Base-by-base conservation (phyloP, 1,284 basidiomycete genomes). In the Sphaerobolus stellatus region DNA sequence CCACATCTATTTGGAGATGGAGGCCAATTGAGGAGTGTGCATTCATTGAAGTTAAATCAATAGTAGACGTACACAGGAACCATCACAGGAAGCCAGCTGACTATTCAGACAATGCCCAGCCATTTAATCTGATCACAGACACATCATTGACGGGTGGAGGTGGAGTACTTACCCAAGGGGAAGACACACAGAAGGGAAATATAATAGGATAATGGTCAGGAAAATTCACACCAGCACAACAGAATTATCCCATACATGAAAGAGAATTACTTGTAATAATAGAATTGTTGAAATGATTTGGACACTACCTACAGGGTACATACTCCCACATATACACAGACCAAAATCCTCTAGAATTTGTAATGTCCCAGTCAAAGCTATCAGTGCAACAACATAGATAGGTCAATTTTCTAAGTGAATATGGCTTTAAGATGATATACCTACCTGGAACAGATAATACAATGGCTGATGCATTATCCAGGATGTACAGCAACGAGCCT, bases 311-410 rank as follows among this genome's bases (percentile, higher is more conserved):
- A 2, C 52, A 62, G 4, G 73, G 73, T 14, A 53, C 56, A 5
- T 57, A 59, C 2, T 72, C 74, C 47, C 51, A 55, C 1, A 62
- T 70, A 2, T 62, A 59, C 5, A 72, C 70, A 0, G 74, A 75
- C 50, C 73, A 75, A 49, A 59, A 66, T 28, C 65, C 61, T 0
- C 63, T 75, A 1, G 61, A 66, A 22, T 63, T 62, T 51, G 47
- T 76, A 3, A 50, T 59, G 58, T 63, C 59, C 2, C 73, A 75
- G 54, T 64, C 63, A 50, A 62, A 66, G 18, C 52, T 75, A 30
- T 69, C 69, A 0, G 58, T 63, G 0, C 49, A 63, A 6, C 72
- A 70, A 60, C 62, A 59, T 11, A 55, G 67, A 16, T 74, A 66
- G 72, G 34, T 68, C 18, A 68, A 70, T 22, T 50, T 57, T 6